Evolutionary conservation across 2,329 filamentous ascomycete genomes (phyloP).

Genomic region (Ophiostoma ulmi): DNA sequence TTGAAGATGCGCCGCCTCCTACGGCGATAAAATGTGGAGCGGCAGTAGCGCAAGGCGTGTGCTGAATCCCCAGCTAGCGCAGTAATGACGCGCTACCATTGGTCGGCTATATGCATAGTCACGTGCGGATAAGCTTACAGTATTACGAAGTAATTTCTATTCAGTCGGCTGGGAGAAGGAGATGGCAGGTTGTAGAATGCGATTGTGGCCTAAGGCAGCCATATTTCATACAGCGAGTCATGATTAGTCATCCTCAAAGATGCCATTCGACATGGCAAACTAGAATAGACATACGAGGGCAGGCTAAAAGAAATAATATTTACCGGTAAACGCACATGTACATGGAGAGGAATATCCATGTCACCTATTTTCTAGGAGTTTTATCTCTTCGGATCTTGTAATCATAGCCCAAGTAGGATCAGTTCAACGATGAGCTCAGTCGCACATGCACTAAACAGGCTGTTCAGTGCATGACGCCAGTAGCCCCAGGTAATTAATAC

Average conservation of each 20-base stretch:
- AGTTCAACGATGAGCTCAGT: too few species aligned
- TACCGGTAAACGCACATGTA: too few species aligned
- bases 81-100: constrained; percentile 24
- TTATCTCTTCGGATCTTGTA: too few species aligned
- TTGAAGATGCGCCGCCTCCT: constrained; percentile 21
- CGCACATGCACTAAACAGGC: too few species aligned
- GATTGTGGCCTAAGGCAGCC: constrained; percentile 7
- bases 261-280: neutral
- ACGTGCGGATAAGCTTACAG: constrained; percentile 9
- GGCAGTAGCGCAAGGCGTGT: constrained; percentile 14
- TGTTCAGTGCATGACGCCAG: too few species aligned
- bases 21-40: constrained; percentile 10
- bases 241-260: neutral
- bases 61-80: constrained; percentile 19
- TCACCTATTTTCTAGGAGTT: too few species aligned
- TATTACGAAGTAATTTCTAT: neutral
- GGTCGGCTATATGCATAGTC: constrained; percentile 9
- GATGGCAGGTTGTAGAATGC: neutral
- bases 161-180: neutral
- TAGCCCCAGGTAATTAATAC: too few species aligned
- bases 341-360: too few species aligned
- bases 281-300: too few species aligned
- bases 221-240: neutral
- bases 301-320: too few species aligned
- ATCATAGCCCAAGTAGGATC: too few species aligned